Percentiles rank a stretch among this genome's conserved stretches.
These are phyloP conservation scores for Exophiala phaeomuriformis DNA, from an alignment of 2,329 filamentous ascomycete genomes.

Conservation along the genomic window DNA sequence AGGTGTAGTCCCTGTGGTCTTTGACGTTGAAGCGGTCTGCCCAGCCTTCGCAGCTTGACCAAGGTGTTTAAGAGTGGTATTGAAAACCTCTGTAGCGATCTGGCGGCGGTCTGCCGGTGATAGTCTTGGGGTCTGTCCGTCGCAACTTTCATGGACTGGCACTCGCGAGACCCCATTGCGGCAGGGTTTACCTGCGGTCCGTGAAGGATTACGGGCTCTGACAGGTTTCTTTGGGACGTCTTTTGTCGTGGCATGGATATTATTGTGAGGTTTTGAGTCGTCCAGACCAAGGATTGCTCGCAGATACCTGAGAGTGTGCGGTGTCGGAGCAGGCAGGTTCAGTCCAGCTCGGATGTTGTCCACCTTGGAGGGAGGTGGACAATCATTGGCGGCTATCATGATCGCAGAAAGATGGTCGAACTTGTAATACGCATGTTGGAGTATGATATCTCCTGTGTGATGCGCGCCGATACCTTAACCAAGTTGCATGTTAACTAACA, in stretches of 20 bases:
- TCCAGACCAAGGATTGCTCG: constrained; percentile 12
- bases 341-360: constrained; percentile 14
- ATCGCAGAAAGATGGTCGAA: not conserved
- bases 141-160: constrained; percentile 9
- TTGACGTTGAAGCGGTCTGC: constrained; percentile 8
- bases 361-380: not conserved
- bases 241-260: not conserved
- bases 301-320: constrained; percentile 14
- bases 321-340: constrained; percentile 11
- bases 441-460: not conserved
- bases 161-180: constrained; percentile 5
- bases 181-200: constrained; percentile 13
- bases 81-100: constrained; percentile 43
- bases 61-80: constrained; percentile 38
- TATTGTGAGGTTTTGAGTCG: not conserved
- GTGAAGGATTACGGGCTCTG: constrained; percentile 24
- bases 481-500: not conserved
- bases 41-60: constrained; percentile 31
- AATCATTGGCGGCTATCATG: constrained; percentile 4
- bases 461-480: not conserved
- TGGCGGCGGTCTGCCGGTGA: constrained; percentile 32
- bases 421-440: not conserved
- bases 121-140: not conserved
- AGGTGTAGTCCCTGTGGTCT: not conserved
- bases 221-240: constrained; percentile 1